Evolutionary conservation across 176 grass and related monocot species (phyloP).

Genomic region (Coix lacrymajobi): DNA sequence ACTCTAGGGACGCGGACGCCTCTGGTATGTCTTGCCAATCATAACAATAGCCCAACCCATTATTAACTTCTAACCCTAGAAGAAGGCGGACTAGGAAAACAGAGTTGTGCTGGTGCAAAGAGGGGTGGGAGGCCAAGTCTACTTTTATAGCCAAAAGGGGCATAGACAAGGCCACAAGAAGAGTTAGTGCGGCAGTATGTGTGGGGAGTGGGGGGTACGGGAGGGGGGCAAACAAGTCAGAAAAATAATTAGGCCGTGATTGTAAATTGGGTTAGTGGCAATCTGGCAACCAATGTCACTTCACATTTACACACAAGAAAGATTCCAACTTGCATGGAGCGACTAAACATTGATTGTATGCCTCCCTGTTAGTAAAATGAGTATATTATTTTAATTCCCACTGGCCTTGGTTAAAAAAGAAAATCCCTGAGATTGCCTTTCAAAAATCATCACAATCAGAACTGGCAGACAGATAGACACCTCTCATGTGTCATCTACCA

Average conservation of each 20-base stretch:
- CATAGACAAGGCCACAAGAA: background rate
- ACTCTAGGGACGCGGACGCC: no score
- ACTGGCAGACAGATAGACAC: background rate
- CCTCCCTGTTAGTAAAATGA: background rate
- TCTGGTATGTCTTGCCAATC: no score
- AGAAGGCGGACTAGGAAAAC: background rate
- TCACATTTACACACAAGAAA: background rate
- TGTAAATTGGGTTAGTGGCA: conserved; percentile 16
- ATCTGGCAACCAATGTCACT: conserved; percentile 4
- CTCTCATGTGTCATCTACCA: background rate
- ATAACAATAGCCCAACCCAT: background rate
- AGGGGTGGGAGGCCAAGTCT: background rate
- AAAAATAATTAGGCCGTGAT: background rate
- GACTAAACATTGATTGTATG: background rate
- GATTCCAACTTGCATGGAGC: conserved; percentile 25
- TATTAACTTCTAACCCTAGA: conserved; percentile 16
- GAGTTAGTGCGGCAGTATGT: background rate
- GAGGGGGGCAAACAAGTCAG: background rate
- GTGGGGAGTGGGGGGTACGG: background rate
- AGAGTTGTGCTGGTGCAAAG: conserved; percentile 15
- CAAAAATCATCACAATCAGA: background rate
- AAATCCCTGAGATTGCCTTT: background rate
- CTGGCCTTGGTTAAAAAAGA: background rate
- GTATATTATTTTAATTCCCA: background rate
- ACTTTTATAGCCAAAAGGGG: conserved; percentile 26